A percentile compares a stretch with the other conserved stretches of the same genome.
These are phyloP conservation scores for Bondarzewia mesenterica DNA, from an alignment of 1,284 basidiomycete species.

Conservation along the genomic window DNA sequence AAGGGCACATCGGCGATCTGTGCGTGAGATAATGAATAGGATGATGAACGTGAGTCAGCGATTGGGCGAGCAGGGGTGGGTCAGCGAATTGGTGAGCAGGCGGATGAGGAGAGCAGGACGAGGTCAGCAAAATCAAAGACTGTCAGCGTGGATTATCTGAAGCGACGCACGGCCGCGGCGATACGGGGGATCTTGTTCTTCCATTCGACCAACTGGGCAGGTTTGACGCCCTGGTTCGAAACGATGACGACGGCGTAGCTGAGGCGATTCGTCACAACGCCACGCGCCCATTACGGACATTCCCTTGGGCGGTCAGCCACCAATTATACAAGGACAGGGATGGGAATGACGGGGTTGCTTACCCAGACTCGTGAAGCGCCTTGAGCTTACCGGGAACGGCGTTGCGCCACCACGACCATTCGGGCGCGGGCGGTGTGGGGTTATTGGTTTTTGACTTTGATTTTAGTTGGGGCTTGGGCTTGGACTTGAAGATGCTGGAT, in stretches of 20 bases:
- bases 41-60: no score
- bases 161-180: constrained; percentile 56
- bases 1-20: constrained; percentile 74
- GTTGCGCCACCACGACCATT: constrained; percentile 77
- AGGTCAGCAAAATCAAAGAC: background rate
- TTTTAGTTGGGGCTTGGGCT: no score
- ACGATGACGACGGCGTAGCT: constrained; percentile 75
- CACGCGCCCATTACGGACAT: no score
- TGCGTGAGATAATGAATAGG: background rate
- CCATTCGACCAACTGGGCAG: constrained; percentile 49
- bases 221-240: constrained; percentile 69
- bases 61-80: no score
- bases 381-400: constrained; percentile 60
- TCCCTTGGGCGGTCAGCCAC: no score
- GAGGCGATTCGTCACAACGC: no score
- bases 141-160: no score
- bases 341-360: constrained; percentile 13
- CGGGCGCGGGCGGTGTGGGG: no score
- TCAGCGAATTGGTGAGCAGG: background rate
- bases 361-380: constrained; percentile 57
- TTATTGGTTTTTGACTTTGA: constrained; percentile 28
- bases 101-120: background rate
- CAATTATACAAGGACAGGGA: background rate
- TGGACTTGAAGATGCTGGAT: constrained; percentile 39
- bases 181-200: constrained; percentile 69